Conservation (phyloP, 163 green algal genomes). For the Volvox carteri region DNA sequence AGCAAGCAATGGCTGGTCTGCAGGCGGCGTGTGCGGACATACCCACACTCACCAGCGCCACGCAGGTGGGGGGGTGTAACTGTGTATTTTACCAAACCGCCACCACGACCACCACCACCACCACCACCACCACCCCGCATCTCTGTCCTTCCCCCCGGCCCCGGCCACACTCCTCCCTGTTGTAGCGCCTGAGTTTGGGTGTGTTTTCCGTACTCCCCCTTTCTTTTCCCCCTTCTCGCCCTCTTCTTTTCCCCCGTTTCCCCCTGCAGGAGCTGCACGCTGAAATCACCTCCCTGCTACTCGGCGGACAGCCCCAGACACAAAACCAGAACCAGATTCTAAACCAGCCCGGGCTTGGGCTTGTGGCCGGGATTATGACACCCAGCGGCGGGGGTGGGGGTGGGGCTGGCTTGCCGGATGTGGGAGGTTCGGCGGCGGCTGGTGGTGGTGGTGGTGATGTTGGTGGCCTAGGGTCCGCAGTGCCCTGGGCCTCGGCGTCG, state of each 20-base stretch:
- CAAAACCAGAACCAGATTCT: too few species aligned
- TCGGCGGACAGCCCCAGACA: conserved; percentile 45
- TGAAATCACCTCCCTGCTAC: conserved; percentile 55
- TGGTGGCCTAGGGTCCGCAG: too few species aligned
- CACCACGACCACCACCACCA: not conserved
- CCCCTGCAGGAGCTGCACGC: conserved; percentile 53
- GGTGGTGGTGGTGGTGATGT: not conserved
- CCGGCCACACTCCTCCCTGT: not conserved
- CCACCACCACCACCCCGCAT: not conserved
- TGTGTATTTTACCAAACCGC: not conserved
- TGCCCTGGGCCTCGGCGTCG: conserved; percentile 1
- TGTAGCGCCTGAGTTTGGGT: not conserved
- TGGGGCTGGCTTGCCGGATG: not conserved
- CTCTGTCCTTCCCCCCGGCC: not conserved
- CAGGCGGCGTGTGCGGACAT: conserved; percentile 60
- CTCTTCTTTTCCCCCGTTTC: not conserved
- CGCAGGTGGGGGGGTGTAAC: conserved; percentile 35
- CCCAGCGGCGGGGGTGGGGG: not conserved
- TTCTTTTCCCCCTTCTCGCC: not conserved
- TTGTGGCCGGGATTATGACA: not conserved
- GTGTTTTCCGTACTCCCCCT: not conserved
- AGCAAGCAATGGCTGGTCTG: conserved; percentile 61
- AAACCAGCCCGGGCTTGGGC: too few species aligned
- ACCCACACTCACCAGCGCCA: conserved; percentile 61
- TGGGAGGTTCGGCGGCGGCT: not conserved